Conservation (phyloP, 1,139 yeast genomes). For the Candida smagusa region DNA sequence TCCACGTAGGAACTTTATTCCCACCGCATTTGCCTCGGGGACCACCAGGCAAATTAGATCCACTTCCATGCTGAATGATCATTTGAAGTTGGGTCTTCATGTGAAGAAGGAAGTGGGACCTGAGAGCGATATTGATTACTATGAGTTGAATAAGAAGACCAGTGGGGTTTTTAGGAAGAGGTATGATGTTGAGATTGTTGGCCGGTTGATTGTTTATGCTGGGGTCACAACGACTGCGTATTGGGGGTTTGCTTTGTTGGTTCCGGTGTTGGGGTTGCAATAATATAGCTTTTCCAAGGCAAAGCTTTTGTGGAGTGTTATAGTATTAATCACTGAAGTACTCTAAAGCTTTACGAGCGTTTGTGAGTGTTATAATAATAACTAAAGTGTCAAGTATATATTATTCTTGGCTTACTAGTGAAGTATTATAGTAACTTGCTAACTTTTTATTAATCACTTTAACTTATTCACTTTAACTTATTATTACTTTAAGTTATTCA, state of each 20-base stretch:
- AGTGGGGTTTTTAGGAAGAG: slow-evolving; percentile 51
- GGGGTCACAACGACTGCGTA: slow-evolving; percentile 57
- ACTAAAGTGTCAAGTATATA: too few species aligned
- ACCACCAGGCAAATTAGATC: slow-evolving; percentile 38
- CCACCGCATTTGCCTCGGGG: slow-evolving; percentile 38
- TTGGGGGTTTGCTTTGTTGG: slow-evolving; percentile 38
- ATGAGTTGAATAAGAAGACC: slow-evolving; percentile 27
- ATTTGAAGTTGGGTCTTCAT: slow-evolving; percentile 32
- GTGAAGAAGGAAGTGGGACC: slow-evolving; percentile 39
- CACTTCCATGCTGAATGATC: slow-evolving; percentile 36
- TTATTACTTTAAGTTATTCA: too few species aligned
- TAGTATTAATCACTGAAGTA: too few species aligned
- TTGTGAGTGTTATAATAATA: too few species aligned
- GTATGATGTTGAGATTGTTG: slow-evolving; percentile 71
- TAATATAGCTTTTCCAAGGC: background rate
- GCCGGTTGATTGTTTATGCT: slow-evolving; percentile 69
- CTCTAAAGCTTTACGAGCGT: too few species aligned
- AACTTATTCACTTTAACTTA: too few species aligned
- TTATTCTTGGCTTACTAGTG: too few species aligned
- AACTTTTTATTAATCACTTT: too few species aligned
- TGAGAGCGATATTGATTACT: slow-evolving; percentile 40
- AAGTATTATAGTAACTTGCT: too few species aligned
- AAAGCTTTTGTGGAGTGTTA: too few species aligned
- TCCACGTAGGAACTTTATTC: slow-evolving; percentile 40
- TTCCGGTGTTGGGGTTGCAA: slow-evolving; percentile 13